These are phyloP conservation scores for Kodamaea neixiangensis DNA, from an alignment of 805 yeast species.

Conservation along the genomic window DNA sequence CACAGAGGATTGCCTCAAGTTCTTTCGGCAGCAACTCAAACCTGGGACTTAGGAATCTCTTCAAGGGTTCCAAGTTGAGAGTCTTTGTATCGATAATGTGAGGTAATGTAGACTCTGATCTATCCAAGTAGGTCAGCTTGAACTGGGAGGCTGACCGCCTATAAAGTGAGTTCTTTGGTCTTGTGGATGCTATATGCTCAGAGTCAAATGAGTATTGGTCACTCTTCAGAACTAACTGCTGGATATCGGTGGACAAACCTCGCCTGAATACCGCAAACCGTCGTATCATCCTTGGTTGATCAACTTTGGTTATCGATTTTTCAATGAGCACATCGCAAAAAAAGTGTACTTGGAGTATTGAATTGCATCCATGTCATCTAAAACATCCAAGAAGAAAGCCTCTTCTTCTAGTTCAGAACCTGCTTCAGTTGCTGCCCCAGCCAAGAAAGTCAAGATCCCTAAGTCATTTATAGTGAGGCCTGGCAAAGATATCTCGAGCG, in stretches of 20 bases:
- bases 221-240: conserved; percentile 8
- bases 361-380: conserved; percentile 21
- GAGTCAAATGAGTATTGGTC: conserved; percentile 7
- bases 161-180: background rate
- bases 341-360: background rate
- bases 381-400: conserved; percentile 26
- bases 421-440: conserved; percentile 14
- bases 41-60: conserved; percentile 24
- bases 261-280: background rate
- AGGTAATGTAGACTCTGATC: conserved; percentile 6
- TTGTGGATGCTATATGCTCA: background rate
- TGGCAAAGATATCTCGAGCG: conserved; percentile 6
- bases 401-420: conserved; percentile 20
- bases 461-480: conserved; percentile 45
- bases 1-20: conserved; percentile 29
- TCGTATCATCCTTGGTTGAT: background rate
- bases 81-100: conserved; percentile 4
- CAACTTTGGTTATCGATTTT: background rate
- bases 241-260: background rate
- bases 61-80: conserved; percentile 21
- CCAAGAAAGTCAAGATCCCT: conserved; percentile 42
- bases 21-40: conserved; percentile 26
- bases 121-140: conserved; percentile 4
- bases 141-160: background rate
- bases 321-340: conserved; percentile 1